Evolutionary conservation across 2,329 filamentous ascomycete species (phyloP).

Genomic region (Periglandula ipomoeae): DNA sequence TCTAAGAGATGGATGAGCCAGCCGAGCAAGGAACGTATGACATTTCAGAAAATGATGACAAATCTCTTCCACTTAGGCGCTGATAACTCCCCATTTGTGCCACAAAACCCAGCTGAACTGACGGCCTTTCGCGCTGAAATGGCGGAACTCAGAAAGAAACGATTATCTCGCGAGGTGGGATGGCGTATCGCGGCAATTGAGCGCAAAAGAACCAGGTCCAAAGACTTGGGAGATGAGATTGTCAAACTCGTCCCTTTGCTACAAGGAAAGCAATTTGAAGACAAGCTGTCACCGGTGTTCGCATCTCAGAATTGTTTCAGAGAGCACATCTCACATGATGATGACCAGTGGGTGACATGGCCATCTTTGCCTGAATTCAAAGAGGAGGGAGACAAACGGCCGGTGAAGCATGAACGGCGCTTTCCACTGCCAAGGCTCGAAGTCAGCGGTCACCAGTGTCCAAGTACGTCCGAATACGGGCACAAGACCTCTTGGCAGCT

Average conservation of each 20-base stretch:
- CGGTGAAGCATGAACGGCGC: conserved; percentile 16
- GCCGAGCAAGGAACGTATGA: conserved; percentile 22
- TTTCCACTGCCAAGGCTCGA: conserved; percentile 24
- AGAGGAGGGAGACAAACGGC: conserved; percentile 23
- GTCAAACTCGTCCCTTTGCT: conserved; percentile 14
- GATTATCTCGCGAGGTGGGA: conserved; percentile 17
- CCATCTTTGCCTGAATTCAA: conserved; percentile 27
- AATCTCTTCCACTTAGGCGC: conserved; percentile 27
- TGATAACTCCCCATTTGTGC: conserved; percentile 28
- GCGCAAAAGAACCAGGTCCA: conserved; percentile 9
- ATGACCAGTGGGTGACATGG: conserved; percentile 19
- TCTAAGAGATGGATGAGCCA: conserved; percentile 31
- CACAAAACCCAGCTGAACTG: conserved; percentile 24
- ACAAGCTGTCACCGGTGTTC: conserved; percentile 25
- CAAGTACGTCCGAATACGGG: conserved; percentile 11
- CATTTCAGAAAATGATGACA: conserved; percentile 26
- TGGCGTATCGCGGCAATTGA: conserved; percentile 14
- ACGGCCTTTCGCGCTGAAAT: conserved; percentile 22
- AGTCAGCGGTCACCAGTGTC: conserved; percentile 9
- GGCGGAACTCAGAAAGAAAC: conserved; percentile 17
- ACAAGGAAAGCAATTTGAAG: conserved; percentile 17
- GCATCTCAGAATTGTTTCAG: conserved; percentile 25
- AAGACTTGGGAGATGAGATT: not conserved
- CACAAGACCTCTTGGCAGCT: conserved; percentile 18
- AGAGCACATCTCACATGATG: conserved; percentile 9